Percentiles rank a stretch among this genome's conserved stretches.
Conservation (phyloP, 768 basidiomycete species). For the Amanita pseudoporphyria region DNA sequence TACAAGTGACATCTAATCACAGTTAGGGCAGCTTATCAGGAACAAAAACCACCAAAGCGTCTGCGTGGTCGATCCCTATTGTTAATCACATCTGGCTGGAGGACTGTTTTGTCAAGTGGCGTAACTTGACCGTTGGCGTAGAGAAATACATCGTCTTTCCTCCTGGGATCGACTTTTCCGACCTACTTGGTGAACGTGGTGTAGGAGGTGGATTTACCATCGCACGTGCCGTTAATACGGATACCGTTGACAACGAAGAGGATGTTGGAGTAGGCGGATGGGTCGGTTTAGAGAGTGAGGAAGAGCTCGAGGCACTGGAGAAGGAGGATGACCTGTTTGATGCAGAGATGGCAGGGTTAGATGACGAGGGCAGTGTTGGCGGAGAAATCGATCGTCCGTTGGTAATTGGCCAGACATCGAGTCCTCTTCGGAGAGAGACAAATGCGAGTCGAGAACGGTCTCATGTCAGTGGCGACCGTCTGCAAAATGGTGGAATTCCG, state of each 20-base stretch:
- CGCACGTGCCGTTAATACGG: background rate
- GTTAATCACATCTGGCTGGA: constrained; percentile 92
- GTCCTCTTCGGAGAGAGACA: background rate
- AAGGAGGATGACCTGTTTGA: constrained; percentile 7
- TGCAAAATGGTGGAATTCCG: background rate
- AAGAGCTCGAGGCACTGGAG: constrained; percentile 3
- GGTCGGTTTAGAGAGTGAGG: constrained; percentile 6
- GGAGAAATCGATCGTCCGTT: constrained; percentile 5
- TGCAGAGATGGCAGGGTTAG: background rate
- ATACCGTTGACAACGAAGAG: constrained; percentile 9
- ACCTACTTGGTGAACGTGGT: constrained; percentile 31
- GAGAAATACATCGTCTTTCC: constrained; percentile 68
- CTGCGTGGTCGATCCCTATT: constrained; percentile 74
- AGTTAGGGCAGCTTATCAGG: constrained; percentile 26
- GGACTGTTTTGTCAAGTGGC: constrained; percentile 81
- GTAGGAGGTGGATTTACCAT: constrained; percentile 19
- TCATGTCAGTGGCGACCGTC: background rate
- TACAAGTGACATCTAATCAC: background rate
- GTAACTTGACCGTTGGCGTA: constrained; percentile 48
- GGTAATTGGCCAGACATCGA: constrained; percentile 1
- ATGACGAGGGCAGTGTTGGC: constrained; percentile 3
- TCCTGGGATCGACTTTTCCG: constrained; percentile 53
- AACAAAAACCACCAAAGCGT: constrained; percentile 64
- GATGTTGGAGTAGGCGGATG: constrained; percentile 3
- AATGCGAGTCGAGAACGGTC: background rate